Conservation (phyloP, 495 filamentous ascomycete species). For the Annulohypoxylon bovei region DNA sequence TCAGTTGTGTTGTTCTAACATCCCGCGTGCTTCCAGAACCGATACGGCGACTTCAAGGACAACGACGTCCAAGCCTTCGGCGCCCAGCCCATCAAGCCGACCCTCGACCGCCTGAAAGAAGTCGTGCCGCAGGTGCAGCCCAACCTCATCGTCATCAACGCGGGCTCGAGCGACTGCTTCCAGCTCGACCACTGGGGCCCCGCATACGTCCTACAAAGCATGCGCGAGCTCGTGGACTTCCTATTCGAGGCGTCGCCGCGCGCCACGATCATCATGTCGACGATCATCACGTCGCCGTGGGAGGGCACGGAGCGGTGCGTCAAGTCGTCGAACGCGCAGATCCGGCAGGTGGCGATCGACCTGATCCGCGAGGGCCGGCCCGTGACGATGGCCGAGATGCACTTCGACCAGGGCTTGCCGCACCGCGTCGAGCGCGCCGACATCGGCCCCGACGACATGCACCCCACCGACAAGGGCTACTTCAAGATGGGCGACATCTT, state of each 20-base stretch:
- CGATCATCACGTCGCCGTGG: conserved; percentile 43
- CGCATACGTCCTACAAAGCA: conserved; percentile 36
- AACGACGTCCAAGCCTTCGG: conserved; percentile 46
- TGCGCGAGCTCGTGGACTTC: conserved; percentile 45
- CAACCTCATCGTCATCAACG: conserved; percentile 47
- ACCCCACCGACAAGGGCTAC: conserved; percentile 60
- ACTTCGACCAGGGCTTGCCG: conserved; percentile 41
- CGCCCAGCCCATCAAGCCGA: conserved; percentile 43
- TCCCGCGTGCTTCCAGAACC: conserved; percentile 34
- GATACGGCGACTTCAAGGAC: conserved; percentile 46
- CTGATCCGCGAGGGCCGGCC: conserved; percentile 52
- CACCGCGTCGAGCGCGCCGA: conserved; percentile 43
- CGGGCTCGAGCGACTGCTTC: conserved; percentile 46
- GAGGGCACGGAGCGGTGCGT: conserved; percentile 47
- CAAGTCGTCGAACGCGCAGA: conserved; percentile 45
- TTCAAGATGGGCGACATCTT: conserved; percentile 59
- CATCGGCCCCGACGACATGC: conserved; percentile 44
- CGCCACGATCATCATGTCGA: conserved; percentile 43
- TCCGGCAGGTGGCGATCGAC: conserved; percentile 49
- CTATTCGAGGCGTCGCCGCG: conserved; percentile 44
- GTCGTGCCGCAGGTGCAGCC: conserved; percentile 44
- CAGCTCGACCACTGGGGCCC: conserved; percentile 45
- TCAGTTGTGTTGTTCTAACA: conserved; percentile 29
- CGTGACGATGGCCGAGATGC: conserved; percentile 40
- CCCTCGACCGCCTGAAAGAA: conserved; percentile 41